Percentiles rank a stretch among this genome's conserved stretches.
Conservation (phyloP, 2,329 filamentous ascomycete species). For the Penicillium verrucosum region DNA sequence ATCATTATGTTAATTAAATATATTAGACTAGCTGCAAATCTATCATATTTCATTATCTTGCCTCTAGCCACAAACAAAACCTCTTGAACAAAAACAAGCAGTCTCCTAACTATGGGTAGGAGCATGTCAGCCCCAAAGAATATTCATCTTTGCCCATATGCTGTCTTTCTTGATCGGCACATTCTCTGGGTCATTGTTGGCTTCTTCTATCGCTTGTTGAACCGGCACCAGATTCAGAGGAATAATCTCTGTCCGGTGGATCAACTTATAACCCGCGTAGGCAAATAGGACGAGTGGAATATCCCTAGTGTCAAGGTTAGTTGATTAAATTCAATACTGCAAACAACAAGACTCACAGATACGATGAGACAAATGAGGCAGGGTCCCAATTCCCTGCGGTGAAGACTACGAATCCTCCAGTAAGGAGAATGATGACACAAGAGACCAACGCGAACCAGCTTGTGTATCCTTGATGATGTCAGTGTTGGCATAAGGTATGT, state of each 20-base stretch:
- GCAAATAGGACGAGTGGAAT: constrained; percentile 58
- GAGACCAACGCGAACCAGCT: constrained; percentile 61
- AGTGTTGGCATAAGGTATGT: background rate
- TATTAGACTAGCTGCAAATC: background rate
- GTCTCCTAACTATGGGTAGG: background rate
- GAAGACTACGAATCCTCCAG: constrained; percentile 65
- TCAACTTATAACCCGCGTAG: constrained; percentile 63
- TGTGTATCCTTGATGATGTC: constrained; percentile 50
- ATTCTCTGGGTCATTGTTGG: constrained; percentile 36
- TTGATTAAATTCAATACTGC: background rate
- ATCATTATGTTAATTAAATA: background rate
- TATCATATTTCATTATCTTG: background rate
- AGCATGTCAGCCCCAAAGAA: constrained; percentile 31
- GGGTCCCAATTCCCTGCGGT: constrained; percentile 58
- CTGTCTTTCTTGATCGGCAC: constrained; percentile 24
- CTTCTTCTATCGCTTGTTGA: constrained; percentile 50
- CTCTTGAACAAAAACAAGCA: background rate
- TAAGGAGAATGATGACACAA: constrained; percentile 64
- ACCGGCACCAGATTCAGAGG: constrained; percentile 53
- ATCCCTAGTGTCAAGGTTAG: constrained; percentile 42
- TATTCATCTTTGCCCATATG: constrained; percentile 32
- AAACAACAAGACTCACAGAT: constrained; percentile 52
- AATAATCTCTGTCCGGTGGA: constrained; percentile 59
- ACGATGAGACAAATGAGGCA: constrained; percentile 59
- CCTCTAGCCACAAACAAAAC: background rate